These are phyloP conservation scores for Saccharomycopsis sp. DNA, from an alignment of 805 yeast species.

Conservation along the genomic window DNA sequence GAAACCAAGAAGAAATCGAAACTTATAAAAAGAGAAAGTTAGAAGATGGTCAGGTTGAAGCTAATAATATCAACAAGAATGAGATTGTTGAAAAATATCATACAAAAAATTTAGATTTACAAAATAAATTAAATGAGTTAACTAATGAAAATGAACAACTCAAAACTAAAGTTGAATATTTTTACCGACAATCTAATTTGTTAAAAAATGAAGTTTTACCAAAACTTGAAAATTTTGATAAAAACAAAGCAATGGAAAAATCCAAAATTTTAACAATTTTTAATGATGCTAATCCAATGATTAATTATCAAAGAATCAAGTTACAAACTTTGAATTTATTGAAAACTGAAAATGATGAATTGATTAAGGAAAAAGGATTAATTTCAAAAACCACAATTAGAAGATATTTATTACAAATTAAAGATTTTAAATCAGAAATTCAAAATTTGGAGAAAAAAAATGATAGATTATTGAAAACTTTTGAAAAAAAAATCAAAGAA, in stretches of 20 bases:
- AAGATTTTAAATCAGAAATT: constrained; percentile 35
- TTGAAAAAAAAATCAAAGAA: constrained; percentile 57
- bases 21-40: constrained; percentile 21
- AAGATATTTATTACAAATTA: constrained; percentile 44
- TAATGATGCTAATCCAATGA: constrained; percentile 45
- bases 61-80: neutral
- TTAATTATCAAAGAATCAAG: constrained; percentile 51
- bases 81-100: constrained; percentile 25
- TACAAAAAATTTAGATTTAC: constrained; percentile 31
- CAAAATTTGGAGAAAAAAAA: constrained; percentile 41
- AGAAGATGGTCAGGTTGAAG: neutral
- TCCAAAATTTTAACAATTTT: constrained; percentile 49
- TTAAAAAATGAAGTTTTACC: neutral
- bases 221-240: constrained; percentile 22
- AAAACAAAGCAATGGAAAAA: constrained; percentile 30
- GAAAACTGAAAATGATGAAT: constrained; percentile 46
- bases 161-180: neutral
- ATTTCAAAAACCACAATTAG: constrained; percentile 59
- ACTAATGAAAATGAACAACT: neutral
- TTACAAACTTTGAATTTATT: constrained; percentile 40
- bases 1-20: constrained; percentile 4
- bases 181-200: neutral
- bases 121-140: constrained; percentile 23
- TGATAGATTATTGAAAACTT: constrained; percentile 43
- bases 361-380: constrained; percentile 24